Evolutionary conservation across 2,329 filamentous ascomycete genomes (phyloP), one percentile per base, ranked within the genome.

Genomic region (Fusarium succisae): DNA sequence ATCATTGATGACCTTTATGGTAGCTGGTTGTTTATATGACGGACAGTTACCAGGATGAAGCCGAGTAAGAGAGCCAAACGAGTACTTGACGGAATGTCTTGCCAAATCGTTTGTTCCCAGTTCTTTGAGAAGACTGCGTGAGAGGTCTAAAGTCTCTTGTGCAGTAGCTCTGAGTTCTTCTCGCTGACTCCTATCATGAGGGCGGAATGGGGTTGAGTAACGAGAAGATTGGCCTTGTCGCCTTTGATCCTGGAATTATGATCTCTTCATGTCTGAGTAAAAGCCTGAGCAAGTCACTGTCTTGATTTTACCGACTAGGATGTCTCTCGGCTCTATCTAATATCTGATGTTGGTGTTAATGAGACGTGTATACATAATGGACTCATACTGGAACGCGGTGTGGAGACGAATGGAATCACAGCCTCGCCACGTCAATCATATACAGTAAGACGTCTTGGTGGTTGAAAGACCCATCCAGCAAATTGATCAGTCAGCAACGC

Each of bases 241-340:
- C n/a, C 41, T 43, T 5, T 17, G 22, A 14, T 43, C 8, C 10
- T 9, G 15, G 4, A 43, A 43, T 24, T n/a, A 43, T 17, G 41
- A 24, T 43, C 14, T 24, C 41, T 43, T 43, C 41, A 43, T 43
- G 41, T 15, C n/a, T 43, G 41, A n/a, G 22, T 24, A 43, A 10
- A 4, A 24, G 13, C 24, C 0, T 43, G 41, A 43, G 24, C 22
- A 6, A 43, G n/a, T 7, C 3, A 43, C n/a, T 17, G 3, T 15
- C 8, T 17, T 24, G 14, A 10, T 1, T 10, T 4, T 4, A 7
- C n/a, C 9, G n/a, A 11, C n/a, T 9, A 22, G n/a, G 13, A 1
- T 5, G 41, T 24, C 22, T 24, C 4, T 14, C 1, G 1, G 6
- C 9, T 43, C 41, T 24, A 17, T 43, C 14, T 43, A 8, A 43